Evolutionary conservation across 345 rosid genomes (phyloP).

Genomic region (Boechera divaricarpa): DNA sequence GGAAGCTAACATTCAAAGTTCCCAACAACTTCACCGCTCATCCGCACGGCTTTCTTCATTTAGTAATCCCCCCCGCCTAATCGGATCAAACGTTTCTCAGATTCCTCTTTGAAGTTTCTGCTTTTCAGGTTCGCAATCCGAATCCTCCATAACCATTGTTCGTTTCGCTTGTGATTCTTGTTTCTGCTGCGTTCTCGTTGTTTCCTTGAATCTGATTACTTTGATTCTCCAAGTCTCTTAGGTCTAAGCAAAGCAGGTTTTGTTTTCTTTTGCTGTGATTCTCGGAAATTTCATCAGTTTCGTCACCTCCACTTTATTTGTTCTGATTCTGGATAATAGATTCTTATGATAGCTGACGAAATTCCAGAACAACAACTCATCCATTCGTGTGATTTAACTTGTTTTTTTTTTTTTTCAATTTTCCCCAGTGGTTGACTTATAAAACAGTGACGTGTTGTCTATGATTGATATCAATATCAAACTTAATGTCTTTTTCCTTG

Average conservation of each 20-base stretch:
- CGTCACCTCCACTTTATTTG: neutral
- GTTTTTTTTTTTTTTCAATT: neutral
- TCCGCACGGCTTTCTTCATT: slow-evolving; percentile 17
- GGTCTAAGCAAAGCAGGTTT: neutral
- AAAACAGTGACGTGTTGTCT: slow-evolving; percentile 11
- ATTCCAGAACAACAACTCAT: slow-evolving; percentile 10
- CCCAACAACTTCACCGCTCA: slow-evolving; percentile 42
- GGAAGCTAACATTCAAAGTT: slow-evolving; percentile 17
- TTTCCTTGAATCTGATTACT: neutral
- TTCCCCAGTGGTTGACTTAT: neutral
- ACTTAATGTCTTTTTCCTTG: neutral
- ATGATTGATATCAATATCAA: neutral
- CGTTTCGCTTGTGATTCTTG: neutral
- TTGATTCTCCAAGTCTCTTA: slow-evolving; percentile 4
- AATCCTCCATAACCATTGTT: neutral
- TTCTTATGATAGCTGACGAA: neutral
- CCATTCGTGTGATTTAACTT: neutral
- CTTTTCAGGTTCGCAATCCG: slow-evolving; percentile 15
- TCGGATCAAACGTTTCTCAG: slow-evolving; percentile 25
- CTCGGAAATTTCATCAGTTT: slow-evolving; percentile 17
- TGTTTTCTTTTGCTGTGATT: neutral
- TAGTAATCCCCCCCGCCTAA: neutral
- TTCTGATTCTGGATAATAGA: slow-evolving; percentile 7
- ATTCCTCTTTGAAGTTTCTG: neutral
- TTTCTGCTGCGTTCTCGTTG: slow-evolving; percentile 7